Percentiles rank a stretch among this genome's conserved stretches.
Evolutionary conservation across 345 rosid species (phyloP).

Genomic region (Camelina hispida): DNA sequence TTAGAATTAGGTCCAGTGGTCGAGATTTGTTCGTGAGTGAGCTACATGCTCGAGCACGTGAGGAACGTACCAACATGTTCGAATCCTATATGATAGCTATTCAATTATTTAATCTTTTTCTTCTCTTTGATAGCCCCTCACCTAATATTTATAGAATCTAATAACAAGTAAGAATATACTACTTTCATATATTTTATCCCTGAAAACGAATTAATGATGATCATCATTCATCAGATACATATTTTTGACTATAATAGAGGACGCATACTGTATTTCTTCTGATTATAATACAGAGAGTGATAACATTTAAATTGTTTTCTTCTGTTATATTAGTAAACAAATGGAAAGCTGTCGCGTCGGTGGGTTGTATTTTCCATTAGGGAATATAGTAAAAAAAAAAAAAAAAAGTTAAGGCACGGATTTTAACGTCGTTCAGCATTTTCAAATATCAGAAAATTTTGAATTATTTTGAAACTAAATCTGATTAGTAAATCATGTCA

Average conservation of each 20-base stretch:
- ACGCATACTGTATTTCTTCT: conserved; percentile 1
- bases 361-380: conserved; percentile 31
- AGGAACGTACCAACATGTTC: conserved; percentile 20
- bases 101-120: conserved; percentile 3
- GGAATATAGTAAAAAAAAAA: neutral
- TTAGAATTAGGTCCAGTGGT: conserved; percentile 21
- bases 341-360: conserved; percentile 30
- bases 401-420: neutral
- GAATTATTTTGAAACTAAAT: conserved; percentile 15
- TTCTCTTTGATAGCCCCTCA: conserved; percentile 18
- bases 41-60: conserved; percentile 31
- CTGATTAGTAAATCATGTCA: neutral
- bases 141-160: conserved; percentile 15
- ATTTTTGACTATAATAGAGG: neutral
- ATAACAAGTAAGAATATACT: neutral
- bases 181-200: neutral
- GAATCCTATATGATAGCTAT: conserved; percentile 11
- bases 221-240: neutral
- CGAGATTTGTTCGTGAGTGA: conserved; percentile 17
- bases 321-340: neutral
- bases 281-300: conserved; percentile 12
- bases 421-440: conserved; percentile 14
- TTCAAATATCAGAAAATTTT: neutral
- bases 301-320: conserved; percentile 10
- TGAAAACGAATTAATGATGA: neutral